Evolutionary conservation across 2,329 filamentous ascomycete species (phyloP).

Genomic region (Botrytis paeoniae): DNA sequence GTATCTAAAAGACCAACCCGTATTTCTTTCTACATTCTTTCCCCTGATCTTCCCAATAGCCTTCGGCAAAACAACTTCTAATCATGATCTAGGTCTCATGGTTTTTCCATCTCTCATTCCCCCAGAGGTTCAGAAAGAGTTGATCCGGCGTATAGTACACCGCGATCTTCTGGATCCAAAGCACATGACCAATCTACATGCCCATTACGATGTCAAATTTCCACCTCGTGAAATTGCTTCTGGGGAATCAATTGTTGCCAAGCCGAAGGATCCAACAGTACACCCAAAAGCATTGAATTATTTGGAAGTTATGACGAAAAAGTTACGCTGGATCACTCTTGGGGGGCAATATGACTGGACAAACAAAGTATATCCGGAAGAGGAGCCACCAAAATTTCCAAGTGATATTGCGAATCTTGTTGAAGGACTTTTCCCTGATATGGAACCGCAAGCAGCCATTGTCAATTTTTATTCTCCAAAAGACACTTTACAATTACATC

Average conservation of each 20-base stretch:
- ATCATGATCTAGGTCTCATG: constrained; percentile 61
- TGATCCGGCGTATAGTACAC: constrained; percentile 75
- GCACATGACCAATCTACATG: constrained; percentile 87
- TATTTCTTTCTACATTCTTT: background rate
- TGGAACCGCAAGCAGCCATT: constrained; percentile 82
- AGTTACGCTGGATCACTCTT: constrained; percentile 89
- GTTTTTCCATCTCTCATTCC: constrained; percentile 75
- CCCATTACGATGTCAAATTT: constrained; percentile 73
- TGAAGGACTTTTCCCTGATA: constrained; percentile 68
- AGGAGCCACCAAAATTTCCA: constrained; percentile 70
- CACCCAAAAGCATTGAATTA: constrained; percentile 68
- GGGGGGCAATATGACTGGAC: constrained; percentile 98
- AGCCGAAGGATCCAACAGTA: constrained; percentile 67
- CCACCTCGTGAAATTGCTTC: constrained; percentile 33
- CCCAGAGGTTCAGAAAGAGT: constrained; percentile 59
- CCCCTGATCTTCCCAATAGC: background rate
- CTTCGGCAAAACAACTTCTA: constrained; percentile 21
- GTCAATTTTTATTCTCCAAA: constrained; percentile 89
- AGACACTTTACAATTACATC: constrained; percentile 87
- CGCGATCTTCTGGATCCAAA: constrained; percentile 67
- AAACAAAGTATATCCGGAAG: constrained; percentile 71
- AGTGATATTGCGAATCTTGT: constrained; percentile 67
- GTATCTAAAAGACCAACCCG: background rate
- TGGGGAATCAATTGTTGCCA: constrained; percentile 49
- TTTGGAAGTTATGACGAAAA: constrained; percentile 69